Base-by-base conservation (phyloP, 495 filamentous ascomycete genomes). In the Astrocystis sublimbata region DNA sequence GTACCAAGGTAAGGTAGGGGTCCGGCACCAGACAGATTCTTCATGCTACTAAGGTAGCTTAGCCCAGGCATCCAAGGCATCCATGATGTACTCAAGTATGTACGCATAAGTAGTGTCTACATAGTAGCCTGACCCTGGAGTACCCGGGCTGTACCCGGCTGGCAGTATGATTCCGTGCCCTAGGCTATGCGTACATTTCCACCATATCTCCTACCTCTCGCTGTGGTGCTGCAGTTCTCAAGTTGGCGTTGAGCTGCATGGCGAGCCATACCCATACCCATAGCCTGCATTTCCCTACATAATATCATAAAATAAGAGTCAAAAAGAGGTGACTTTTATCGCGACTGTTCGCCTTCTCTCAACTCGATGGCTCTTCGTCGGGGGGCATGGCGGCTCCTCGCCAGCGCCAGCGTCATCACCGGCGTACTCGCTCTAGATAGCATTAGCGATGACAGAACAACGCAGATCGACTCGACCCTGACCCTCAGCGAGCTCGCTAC, bases 401-500 rank as follows among this genome's bases (percentile, higher is more conserved):
- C 61, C 9, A 30, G n/a, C n/a, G n/a, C n/a, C n/a, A n/a, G 15
- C 7, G 51, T 46, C 19, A 17, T 38, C 10, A 50, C 55, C 21
- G 61, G 62, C 19, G 54, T 65, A n/a, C 24, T 65, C 36, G 68
- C 65, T 26, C 71, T 71, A 24, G 40, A 56, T n/a, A 66, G 60
- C 12, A 64, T 65, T 17, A 70, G 66, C 21, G 73, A 70, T 9
- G 65, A 67, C 53, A 66, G 78, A 49, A 78, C 70, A 46, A 72
- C 75, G 4, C 40, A 46, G 21, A 81, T 76, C 12, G 74, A 70
- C 58, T 64, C 67, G n/a, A 65, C 65, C 19, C 35, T 66, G 7
- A 61, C 58, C 28, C 30, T 63, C 0, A 68, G 41, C 24, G 61
- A 69, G 51, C 36, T 35, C 7, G 9, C 51, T 12, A 74, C 71